Conservation (phyloP, 257 asterid genomes). For the Scutellaria minor region DNA sequence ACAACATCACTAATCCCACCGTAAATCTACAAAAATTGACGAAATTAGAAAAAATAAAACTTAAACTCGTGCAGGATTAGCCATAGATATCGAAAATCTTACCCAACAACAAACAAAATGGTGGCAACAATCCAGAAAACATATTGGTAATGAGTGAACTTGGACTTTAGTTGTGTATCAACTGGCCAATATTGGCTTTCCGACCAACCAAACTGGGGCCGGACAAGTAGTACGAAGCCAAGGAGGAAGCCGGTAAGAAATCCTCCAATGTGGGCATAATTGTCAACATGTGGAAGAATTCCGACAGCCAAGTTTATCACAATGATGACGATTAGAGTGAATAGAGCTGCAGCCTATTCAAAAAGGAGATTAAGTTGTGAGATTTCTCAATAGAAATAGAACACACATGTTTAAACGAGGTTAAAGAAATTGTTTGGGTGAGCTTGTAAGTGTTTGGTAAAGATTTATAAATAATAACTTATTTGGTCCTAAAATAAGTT, state of each 20-base stretch:
- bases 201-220: slow-evolving; percentile 88
- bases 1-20: slow-evolving; percentile 71
- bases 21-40: slow-evolving; percentile 50
- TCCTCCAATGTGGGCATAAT: slow-evolving; percentile 92
- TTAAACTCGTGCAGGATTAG: not conserved
- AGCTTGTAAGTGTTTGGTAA: too few relatives aligned
- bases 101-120: slow-evolving; percentile 67
- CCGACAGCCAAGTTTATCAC: slow-evolving; percentile 78
- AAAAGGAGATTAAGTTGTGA: not conserved
- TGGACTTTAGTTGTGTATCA: slow-evolving; percentile 66
- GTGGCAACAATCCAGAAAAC: slow-evolving; percentile 54
- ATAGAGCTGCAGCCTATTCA: slow-evolving; percentile 78
- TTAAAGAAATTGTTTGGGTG: too few relatives aligned
- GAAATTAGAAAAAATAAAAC: not conserved
- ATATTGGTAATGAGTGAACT: slow-evolving; percentile 65
- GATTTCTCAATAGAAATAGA: not conserved
- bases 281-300: slow-evolving; percentile 86
- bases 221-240: slow-evolving; percentile 70
- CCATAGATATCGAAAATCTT: slow-evolving; percentile 37
- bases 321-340: slow-evolving; percentile 73
- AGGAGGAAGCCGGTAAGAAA: slow-evolving; percentile 80
- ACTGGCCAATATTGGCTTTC: slow-evolving; percentile 61
- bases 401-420: not conserved
- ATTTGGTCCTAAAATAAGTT: too few relatives aligned
- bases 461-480: too few relatives aligned